phyloP scores from a whole-genome alignment of 768 basidiomycete genomes.

The Plicaturopsis crispa region DNA sequence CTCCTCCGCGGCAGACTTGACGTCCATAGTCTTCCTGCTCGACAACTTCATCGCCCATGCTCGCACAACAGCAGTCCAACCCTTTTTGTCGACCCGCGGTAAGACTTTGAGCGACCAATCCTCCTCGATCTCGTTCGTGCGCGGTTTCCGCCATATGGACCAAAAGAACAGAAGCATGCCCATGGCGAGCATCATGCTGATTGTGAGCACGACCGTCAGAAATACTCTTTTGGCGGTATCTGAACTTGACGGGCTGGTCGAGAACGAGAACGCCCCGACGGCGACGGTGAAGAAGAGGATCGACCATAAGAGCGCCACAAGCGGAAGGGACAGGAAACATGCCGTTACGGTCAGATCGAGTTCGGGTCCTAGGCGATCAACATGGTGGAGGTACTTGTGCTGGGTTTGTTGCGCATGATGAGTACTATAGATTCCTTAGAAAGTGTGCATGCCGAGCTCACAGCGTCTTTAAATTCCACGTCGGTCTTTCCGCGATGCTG shows the following conservation, averaged over 20 bases:
- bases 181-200: conserved; percentile 6
- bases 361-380: conserved; percentile 4
- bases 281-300: conserved; percentile 15
- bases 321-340: conserved; percentile 16
- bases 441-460: conserved; percentile 1
- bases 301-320: conserved; percentile 16
- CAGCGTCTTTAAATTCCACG: conserved; percentile 11
- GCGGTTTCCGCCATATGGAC: conserved; percentile 17
- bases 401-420: no score
- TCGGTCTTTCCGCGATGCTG: conserved; percentile 9
- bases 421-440: conserved; percentile 3
- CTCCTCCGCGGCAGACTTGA: no score
- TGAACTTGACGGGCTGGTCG: no score
- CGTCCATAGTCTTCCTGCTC: no score
- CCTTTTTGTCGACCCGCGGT: no score
- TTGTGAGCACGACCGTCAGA: conserved; percentile 8
- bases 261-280: conserved; percentile 13
- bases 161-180: conserved; percentile 17
- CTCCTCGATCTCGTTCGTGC: no score
- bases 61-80: no score
- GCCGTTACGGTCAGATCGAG: conserved; percentile 15
- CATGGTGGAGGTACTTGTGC: conserved; percentile 12
- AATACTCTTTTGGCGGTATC: conserved; percentile 5
- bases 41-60: no score
- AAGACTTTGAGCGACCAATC: no score